Conservation (phyloP, 306 rosid species). For the Coriaria nepalensis region DNA sequence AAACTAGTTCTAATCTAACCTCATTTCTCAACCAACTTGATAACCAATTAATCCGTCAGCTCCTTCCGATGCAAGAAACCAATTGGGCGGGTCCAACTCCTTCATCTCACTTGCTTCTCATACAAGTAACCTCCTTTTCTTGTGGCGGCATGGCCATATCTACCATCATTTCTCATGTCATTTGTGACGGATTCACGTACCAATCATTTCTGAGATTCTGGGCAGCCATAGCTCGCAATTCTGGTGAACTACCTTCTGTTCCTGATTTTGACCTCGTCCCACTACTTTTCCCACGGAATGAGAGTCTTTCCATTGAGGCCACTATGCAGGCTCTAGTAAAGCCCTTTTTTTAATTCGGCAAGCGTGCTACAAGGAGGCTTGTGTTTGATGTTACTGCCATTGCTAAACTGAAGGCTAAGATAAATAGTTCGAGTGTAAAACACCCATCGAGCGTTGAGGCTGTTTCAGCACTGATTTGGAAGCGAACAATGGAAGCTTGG, state of each 20-base stretch:
- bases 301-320: not conserved
- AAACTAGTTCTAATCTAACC: not conserved
- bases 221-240: not conserved
- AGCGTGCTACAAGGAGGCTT: not conserved
- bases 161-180: conserved; percentile 5
- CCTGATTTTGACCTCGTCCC: conserved; percentile 2
- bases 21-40: conserved; percentile 2
- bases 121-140: conserved; percentile 7
- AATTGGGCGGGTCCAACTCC: not conserved
- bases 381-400: conserved; percentile 5
- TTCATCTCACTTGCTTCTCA: not conserved
- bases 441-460: conserved; percentile 2
- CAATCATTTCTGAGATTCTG: conserved; percentile 7
- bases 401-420: conserved; percentile 6
- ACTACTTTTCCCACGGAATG: conserved; percentile 1
- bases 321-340: not conserved
- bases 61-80: conserved; percentile 1
- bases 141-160: conserved; percentile 11
- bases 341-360: not conserved
- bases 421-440: not conserved
- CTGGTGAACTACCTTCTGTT: not conserved
- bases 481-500: not conserved
- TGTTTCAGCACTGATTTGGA: conserved; percentile 9
- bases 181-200: conserved; percentile 2
- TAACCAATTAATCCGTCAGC: not conserved